Percentiles rank a stretch among this genome's conserved stretches.
Evolutionary conservation across 1,284 basidiomycete species (phyloP).

Genomic region (Cutaneotrichosporon sp.): DNA sequence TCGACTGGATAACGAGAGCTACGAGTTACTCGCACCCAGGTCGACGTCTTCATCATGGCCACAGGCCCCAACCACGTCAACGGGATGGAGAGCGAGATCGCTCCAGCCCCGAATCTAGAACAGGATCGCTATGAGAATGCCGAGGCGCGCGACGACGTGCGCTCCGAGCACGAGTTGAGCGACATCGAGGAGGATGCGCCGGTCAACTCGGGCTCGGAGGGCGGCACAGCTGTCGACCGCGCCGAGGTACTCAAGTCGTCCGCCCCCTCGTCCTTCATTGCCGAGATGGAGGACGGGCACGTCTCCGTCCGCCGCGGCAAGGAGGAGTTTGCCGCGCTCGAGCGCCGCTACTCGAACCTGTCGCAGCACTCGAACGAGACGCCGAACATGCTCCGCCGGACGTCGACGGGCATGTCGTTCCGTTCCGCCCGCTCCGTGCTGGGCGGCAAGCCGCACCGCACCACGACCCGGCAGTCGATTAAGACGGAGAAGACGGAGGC

Average conservation of each 20-base stretch:
- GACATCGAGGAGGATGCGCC: background rate
- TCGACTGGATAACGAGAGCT: no score
- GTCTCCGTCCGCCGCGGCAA: slow-evolving; percentile 39
- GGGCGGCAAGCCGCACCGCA: slow-evolving; percentile 17
- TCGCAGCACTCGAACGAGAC: no score
- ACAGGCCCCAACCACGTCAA: no score
- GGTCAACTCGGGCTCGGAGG: background rate
- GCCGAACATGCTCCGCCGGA: slow-evolving; percentile 31
- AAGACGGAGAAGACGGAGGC: background rate
- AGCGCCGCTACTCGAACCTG: slow-evolving; percentile 38
- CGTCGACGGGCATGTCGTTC: slow-evolving; percentile 26
- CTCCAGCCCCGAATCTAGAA: background rate
- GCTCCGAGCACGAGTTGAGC: background rate
- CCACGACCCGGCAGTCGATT: slow-evolving; percentile 7
- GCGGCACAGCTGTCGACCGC: background rate
- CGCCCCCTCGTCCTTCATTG: slow-evolving; percentile 30
- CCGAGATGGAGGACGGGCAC: slow-evolving; percentile 24
- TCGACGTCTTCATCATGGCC: no score
- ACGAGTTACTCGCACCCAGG: no score
- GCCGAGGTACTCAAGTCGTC: background rate
- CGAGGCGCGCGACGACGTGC: background rate
- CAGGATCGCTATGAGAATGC: background rate
- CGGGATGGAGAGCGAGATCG: background rate
- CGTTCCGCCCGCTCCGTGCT: slow-evolving; percentile 16
- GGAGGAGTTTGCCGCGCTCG: slow-evolving; percentile 41